Base-by-base conservation (phyloP, 2,329 filamentous ascomycete species). In the Mycocentrospora acerina region DNA sequence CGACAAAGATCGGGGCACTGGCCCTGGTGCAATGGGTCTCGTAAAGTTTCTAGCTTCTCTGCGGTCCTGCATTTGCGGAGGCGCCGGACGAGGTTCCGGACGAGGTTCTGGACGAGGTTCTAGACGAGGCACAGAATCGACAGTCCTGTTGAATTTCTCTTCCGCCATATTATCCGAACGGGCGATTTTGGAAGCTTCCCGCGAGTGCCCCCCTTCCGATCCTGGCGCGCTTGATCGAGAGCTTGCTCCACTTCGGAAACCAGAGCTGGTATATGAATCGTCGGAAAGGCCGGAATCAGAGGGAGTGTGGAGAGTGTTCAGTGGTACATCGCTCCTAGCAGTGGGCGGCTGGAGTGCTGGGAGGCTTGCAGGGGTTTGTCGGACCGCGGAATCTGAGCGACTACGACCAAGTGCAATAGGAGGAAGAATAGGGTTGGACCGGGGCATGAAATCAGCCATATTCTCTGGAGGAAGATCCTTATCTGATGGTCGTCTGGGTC, bases 281-380 rank as follows among this genome's bases (percentile, higher is more conserved):
- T 68, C 64, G 2, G 67, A 70, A n/a, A 61, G 53, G 4, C 63
- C 66, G 6, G 67, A 70, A 38, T 69, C 65, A 7, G 64, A 68
- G 24, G 67, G 64, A 13, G 65, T 67, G 35, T 70, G 64, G 2
- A 66, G 46, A 4, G 56, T 37, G 24, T 60, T 64, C 40, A 46
- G 22, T 4, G 62, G 54, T 14, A 55, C 35, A 19, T 64, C 53
- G 31, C 42, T 48, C 22, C 40, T 50, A 15, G 51, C 59, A 11
- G 30, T 53, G 7, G 45, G 45, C 14, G 55, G 60, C 32, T 53
- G 53, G 12, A 55, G 15, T 18, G 44, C 30, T 18, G 41, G 43
- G 12, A 32, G 22, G 12, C 38, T 42, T 7, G 29, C 39, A 28
- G 37, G 27, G 15, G 35, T 35, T 15, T 35, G 38, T 12, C 25